Conservation (phyloP, 176 grass and related monocot genomes). For the Pharus latifolius region DNA sequence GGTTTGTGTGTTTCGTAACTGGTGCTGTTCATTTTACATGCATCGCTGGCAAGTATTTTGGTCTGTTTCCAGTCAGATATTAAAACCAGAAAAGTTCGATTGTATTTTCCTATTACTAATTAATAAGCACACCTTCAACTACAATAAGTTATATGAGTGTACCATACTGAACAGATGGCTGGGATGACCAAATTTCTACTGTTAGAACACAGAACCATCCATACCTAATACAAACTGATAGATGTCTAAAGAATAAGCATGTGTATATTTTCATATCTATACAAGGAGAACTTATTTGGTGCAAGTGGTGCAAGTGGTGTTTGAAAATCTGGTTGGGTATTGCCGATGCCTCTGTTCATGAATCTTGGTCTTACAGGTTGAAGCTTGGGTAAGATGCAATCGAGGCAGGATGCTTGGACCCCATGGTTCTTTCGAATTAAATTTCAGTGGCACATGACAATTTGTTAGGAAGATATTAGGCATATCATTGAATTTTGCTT, state of each 20-base stretch:
- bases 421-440: no score
- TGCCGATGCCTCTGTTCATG: no score
- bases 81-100: no score
- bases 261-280: not conserved
- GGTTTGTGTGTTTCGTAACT: not conserved
- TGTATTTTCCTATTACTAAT: no score
- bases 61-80: not conserved
- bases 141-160: not conserved
- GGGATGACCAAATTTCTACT: not conserved
- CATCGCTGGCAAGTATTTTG: not conserved
- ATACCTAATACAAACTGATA: not conserved
- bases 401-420: no score
- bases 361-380: no score
- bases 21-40: slow-evolving; percentile 6
- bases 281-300: not conserved
- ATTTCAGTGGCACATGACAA: no score
- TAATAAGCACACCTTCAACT: not conserved
- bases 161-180: not conserved
- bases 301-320: no score
- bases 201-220: not conserved
- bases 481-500: no score
- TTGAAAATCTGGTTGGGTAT: no score
- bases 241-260: not conserved
- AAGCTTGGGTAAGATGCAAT: no score
- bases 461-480: no score